Base-by-base conservation (phyloP, 345 rosid species). In the Pugionium cornutum region DNA sequence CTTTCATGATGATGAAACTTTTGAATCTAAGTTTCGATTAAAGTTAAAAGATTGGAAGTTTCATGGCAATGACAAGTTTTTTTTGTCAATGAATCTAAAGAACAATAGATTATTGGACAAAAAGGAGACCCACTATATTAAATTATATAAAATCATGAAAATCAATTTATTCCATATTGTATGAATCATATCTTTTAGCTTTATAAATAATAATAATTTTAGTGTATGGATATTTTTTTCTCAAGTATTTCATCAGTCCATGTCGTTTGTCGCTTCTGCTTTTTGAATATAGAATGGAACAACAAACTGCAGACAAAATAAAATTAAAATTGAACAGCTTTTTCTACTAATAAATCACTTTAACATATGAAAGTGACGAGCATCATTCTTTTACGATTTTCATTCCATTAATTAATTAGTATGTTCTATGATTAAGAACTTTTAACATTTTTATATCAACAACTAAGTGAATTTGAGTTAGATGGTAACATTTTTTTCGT, bases 1-100 rank as follows among this genome's bases (percentile, higher is more conserved):
- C 81, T 64, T 64, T 72, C 81, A 75, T 67, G 73, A 73, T 73
- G 64, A 73, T 73, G 77, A 60, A 59, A 53, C 56, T 58, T 65
- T 72, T 58, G 44, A 66, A 58, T 42, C 5, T 43, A 43, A 39
- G 9, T 31, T 62, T 54, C 4, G 31, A 32, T 62, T 31, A 37
- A 60, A 44, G 50, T 34, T 34, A 18, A 48, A 48, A 68, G 53
- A 46, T 35, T 32, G 63, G 72, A 73, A 73, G 58, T 66, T 73
- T 59, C 77, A 66, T 45, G 68, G 77, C 33, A 34, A 66, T 66
- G 72, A 58, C 72, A 73, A 66, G 45, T 66, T 18, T 18, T 54
- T 75, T 68, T 68, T 70, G 49, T 58, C 70, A 51, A 55, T 75
- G 61, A 62, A 75, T 68, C 61, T 68, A 46, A 55, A 62, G 71